Conservation (phyloP, 768 basidiomycete species). For the Favolaschia claudopus region DNA sequence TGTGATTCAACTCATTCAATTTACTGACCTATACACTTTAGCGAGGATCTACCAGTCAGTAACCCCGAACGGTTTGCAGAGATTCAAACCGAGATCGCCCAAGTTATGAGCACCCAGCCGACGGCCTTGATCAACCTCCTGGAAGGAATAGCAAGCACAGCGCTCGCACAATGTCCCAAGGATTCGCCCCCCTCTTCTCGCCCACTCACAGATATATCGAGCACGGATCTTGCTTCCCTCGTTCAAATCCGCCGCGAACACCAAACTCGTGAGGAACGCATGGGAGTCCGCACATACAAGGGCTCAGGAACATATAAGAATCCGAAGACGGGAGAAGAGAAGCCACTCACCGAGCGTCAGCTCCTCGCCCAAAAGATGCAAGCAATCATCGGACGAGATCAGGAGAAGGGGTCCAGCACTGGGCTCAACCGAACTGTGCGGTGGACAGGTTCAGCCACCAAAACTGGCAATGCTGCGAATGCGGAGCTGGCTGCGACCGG, state of each 20-base stretch:
- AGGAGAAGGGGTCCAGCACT: no score
- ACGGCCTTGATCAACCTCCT: neutral
- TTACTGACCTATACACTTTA: neutral
- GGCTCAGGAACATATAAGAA: no score
- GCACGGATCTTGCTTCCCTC: neutral
- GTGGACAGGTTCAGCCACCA: neutral
- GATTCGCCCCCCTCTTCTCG: neutral
- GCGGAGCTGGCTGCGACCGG: neutral
- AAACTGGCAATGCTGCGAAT: conserved; percentile 5
- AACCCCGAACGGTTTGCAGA: neutral
- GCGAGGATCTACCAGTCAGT: neutral
- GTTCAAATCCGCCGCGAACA: neutral
- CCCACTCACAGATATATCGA: neutral
- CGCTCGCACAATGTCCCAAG: neutral
- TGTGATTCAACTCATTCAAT: neutral
- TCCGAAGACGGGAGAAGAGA: no score
- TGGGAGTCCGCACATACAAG: no score
- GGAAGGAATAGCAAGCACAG: neutral
- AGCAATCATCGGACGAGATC: no score
- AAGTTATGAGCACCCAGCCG: neutral
- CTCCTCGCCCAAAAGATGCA: no score
- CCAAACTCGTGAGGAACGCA: no score
- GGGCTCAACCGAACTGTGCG: no score
- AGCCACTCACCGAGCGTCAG: no score
- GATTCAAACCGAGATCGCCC: neutral